Base-by-base conservation (phyloP, 345 rosid genomes). In the Bruguiera sexangula region DNA sequence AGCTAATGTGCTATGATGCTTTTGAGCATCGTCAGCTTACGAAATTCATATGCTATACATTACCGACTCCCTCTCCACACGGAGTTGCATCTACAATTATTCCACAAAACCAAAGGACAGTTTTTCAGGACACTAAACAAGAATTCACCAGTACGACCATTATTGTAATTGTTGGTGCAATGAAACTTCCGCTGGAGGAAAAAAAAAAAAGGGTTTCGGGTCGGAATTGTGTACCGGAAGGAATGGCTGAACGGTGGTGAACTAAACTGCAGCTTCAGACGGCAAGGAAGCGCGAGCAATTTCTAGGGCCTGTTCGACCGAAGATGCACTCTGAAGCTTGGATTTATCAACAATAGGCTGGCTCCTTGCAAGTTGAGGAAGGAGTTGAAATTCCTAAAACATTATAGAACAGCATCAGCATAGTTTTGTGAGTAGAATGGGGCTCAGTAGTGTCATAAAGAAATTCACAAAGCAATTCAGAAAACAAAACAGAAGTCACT, bases 251-350 rank as follows among this genome's bases (percentile, higher is more conserved):
- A 34, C 15, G 21, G 24, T 60, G 22, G 60, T 71, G 36, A 43
- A 57, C 61, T 77, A 78, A 62, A 60, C 73, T 56, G 80, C 72
- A 71, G 72, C 71, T 62, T 59, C 72, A 1, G 4, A 62, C 63
- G 67, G 74, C 8, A 89, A 83, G 73, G 89, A 84, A 29, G 82
- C 69, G 68, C 64, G 72, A 60, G 88, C 92, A 58, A 94, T 87
- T 68, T 84, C 82, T 2, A 94, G 84, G 0, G 96, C 99, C 82
- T 85, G 96, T 80, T 95, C 96, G 5, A 88, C 96, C 6, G 96
- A 91, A 57, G 97, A 83, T 64, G 97, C 96, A 36, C 81, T 82
- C 65, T 82, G 83, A 64, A 91, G 97, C 80, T 85, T 85, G 51
- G 86, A 77, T 77, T 85, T 91, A 37, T 95, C 93, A 16, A 91